A percentile compares a stretch with the other conserved stretches of the same genome.
These are phyloP conservation scores for Silene coronaria DNA, from an alignment of 179 eudicot genomes.

Conservation along the genomic window DNA sequence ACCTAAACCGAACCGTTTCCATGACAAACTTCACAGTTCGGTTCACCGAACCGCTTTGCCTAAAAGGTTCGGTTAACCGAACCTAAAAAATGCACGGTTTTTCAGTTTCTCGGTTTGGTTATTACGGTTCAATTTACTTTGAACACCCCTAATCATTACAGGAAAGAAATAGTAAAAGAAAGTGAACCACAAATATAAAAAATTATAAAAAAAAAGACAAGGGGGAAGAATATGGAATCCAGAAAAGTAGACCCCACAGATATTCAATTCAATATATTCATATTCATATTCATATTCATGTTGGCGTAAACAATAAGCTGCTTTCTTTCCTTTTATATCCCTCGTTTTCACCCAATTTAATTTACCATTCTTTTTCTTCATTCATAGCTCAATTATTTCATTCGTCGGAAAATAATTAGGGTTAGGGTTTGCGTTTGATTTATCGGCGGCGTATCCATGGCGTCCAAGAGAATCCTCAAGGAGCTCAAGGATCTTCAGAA, in stretches of 20 bases:
- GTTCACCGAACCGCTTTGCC: too few species aligned
- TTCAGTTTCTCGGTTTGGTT: too few species aligned
- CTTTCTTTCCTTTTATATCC: background rate
- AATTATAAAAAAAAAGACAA: too few species aligned
- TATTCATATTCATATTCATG: background rate
- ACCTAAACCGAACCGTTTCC: too few species aligned
- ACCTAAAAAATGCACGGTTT: too few species aligned
- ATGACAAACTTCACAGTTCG: too few species aligned
- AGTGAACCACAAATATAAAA: too few species aligned
- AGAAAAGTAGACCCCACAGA: slow-evolving; percentile 12
- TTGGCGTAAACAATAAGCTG: slow-evolving; percentile 34
- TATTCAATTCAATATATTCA: background rate
- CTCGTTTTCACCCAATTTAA: background rate
- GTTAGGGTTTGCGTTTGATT: background rate
- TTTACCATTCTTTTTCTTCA: background rate
- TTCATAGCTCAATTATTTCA: background rate
- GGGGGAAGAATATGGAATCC: background rate
- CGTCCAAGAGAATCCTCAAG: slow-evolving; percentile 42
- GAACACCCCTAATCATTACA: too few species aligned
- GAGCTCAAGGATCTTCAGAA: slow-evolving; percentile 52
- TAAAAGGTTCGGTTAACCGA: too few species aligned
- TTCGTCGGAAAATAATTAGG: background rate
- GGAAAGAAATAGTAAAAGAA: too few species aligned
- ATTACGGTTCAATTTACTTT: too few species aligned
- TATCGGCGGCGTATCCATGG: slow-evolving; percentile 19